A percentile compares a stretch with the other conserved stretches of the same genome.
Conservation (phyloP, 192 early-diverging fungal genomes). For the Cladochytrium replicatum region DNA sequence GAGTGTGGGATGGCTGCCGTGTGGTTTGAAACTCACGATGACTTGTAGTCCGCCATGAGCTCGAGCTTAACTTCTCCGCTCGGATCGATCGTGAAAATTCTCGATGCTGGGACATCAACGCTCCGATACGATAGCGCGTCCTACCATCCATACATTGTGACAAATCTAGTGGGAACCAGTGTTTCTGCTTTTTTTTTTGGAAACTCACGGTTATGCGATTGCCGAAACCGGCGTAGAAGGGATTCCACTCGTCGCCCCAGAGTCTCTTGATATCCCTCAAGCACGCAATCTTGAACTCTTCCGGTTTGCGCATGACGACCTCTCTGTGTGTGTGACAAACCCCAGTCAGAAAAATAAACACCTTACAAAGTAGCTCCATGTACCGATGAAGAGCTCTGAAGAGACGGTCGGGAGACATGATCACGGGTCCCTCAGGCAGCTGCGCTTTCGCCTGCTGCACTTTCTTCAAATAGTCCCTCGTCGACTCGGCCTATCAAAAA, state of each 20-base stretch:
- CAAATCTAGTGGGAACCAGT: slow-evolving; percentile 1
- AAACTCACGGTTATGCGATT: slow-evolving; percentile 80
- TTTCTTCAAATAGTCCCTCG: slow-evolving; percentile 81
- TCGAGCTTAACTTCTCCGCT: slow-evolving; percentile 86
- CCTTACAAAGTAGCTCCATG: neutral
- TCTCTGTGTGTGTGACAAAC: slow-evolving; percentile 39
- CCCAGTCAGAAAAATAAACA: neutral
- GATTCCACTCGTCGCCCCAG: slow-evolving; percentile 67
- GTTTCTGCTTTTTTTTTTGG: too few relatives aligned
- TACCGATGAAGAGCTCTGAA: slow-evolving; percentile 79
- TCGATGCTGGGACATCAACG: slow-evolving; percentile 83
- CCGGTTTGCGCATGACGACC: slow-evolving; percentile 87
- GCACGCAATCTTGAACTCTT: slow-evolving; percentile 96
- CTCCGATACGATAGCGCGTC: slow-evolving; percentile 91
- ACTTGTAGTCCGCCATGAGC: slow-evolving; percentile 71
- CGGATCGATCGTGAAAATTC: slow-evolving; percentile 95
- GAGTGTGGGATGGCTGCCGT: neutral
- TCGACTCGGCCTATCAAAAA: slow-evolving; percentile 55
- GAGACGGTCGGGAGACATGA: slow-evolving; percentile 91
- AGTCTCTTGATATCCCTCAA: slow-evolving; percentile 81
- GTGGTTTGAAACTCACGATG: slow-evolving; percentile 48
- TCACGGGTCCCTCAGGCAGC: slow-evolving; percentile 87
- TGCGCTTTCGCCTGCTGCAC: slow-evolving; percentile 81
- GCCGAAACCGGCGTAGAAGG: slow-evolving; percentile 95
- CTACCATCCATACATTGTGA: slow-evolving; percentile 12